Base-by-base conservation (phyloP, 2,329 filamentous ascomycete species). In the Colletotrichum gloeosporioides region DNA sequence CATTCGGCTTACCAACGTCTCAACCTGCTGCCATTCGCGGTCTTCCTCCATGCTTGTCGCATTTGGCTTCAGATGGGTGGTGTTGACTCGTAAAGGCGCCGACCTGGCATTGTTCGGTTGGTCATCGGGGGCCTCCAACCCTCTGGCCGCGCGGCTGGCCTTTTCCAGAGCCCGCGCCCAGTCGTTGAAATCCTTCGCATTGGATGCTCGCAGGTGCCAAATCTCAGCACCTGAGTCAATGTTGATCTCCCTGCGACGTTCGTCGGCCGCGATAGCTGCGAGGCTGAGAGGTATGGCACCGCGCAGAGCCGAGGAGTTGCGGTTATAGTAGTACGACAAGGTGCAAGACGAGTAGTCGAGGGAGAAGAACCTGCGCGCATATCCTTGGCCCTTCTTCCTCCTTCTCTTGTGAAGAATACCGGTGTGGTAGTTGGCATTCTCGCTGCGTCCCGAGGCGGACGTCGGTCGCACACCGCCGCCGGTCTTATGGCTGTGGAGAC, bases 151-250 rank as follows among this genome's bases (percentile, higher is more conserved):
- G 75, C 93, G 91, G 77, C 95, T 95, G 6, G 96, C 96, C 78
- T 91, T 93, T 84, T 98, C 96, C 67, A 99, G 87, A 1, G 96
- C 96, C 63, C 91, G 90, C 64, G 94, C 95, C 97, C 97, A 99
- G 22, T 94, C 93, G 63, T 92, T 90, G 82, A 98, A 99, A 77
- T 99, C 96, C 78, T 94, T 94, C 66, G 92, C 91, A 80, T 95
- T 98, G 66, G 91, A 92, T 4, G 97, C 95, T 80, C 93, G 93
- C 34, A 99, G 88, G 86, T 99, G 97, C 97, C 97, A 99, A 31
- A 99, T 93, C 84, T 99, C 97, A 4, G 97, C 96, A 2, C 97
- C 97, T 0, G 97, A 99, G 83, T 99, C 97, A 73, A 99, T 97
- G 57, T 94, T 98, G 69, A 99, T 98, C 84, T 99, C 96, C 78